Conservation (phyloP, 805 yeast genomes). For the Metschnikowia koreensis region DNA sequence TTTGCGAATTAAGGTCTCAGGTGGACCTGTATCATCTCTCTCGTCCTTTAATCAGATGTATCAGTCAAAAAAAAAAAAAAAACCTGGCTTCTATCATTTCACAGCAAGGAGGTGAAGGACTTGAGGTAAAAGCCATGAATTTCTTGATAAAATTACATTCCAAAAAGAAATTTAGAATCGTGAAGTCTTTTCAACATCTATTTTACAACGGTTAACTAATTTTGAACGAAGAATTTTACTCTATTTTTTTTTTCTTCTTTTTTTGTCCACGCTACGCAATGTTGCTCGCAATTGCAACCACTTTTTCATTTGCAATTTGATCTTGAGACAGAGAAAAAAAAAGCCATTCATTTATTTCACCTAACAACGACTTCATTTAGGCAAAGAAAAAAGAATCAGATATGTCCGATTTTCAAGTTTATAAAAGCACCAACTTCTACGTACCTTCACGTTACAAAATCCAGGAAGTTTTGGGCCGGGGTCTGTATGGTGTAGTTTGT, state of each 20-base stretch:
- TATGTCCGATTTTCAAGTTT: slow-evolving; percentile 18
- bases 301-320: neutral
- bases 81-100: too few species aligned
- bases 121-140: too few species aligned
- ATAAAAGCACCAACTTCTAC: slow-evolving; percentile 45
- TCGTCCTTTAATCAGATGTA: too few species aligned
- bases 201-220: too few species aligned
- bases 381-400: neutral
- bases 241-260: too few species aligned
- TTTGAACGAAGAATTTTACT: neutral
- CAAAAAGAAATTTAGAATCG: too few species aligned
- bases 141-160: too few species aligned
- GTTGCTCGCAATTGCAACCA: slow-evolving; percentile 2
- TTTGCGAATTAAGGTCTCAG: too few species aligned
- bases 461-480: slow-evolving; percentile 65
- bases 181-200: too few species aligned
- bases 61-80: too few species aligned
- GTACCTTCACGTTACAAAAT: slow-evolving; percentile 61
- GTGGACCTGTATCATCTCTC: too few species aligned
- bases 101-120: too few species aligned
- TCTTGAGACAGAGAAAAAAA: neutral
- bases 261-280: neutral
- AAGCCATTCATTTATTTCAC: neutral
- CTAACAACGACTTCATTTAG: neutral
- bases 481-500: slow-evolving; percentile 85